Percentiles rank a stretch among this genome's conserved stretches.
phyloP scores from a whole-genome alignment of 805 yeast genomes.

The Wickerhamiella brachini region DNA sequence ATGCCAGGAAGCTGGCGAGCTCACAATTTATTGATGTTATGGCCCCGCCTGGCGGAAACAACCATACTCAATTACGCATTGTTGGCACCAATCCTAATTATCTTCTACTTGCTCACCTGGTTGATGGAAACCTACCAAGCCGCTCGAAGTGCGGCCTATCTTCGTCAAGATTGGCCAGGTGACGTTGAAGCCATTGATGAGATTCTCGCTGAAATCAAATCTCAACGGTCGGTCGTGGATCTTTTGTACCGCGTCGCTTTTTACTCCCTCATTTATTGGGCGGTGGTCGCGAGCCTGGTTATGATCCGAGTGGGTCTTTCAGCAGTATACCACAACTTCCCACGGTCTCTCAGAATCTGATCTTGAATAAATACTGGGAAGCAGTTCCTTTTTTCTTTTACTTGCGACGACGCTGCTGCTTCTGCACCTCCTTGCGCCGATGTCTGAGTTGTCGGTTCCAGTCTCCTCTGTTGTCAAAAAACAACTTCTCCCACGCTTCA shows the following conservation, averaged over 20 bases:
- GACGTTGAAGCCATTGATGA: neutral
- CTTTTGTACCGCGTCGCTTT: neutral
- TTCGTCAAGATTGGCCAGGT: neutral
- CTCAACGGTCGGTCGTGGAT: neutral
- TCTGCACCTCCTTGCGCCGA: slow-evolving; percentile 45
- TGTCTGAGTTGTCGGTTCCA: slow-evolving; percentile 63
- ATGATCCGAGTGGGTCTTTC: neutral
- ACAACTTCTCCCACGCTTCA: slow-evolving; percentile 54
- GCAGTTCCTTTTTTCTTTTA: neutral
- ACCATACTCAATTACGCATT: neutral
- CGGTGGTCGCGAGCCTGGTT: neutral
- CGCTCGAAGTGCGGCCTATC: neutral
- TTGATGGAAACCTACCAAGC: neutral
- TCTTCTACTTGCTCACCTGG: neutral
- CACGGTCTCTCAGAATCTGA: neutral
- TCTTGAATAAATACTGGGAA: neutral
- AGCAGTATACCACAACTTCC: neutral
- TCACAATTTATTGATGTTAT: neutral
- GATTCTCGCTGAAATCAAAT: neutral
- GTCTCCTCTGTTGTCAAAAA: slow-evolving; percentile 73
- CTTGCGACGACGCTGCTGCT: neutral
- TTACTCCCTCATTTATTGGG: neutral
- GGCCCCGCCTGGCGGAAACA: neutral
- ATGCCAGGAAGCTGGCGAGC: neutral
- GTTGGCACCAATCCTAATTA: neutral